Percentiles rank a stretch among this genome's conserved stretches.
These are phyloP conservation scores for Acanthamoeba triangularis DNA, from an alignment of 208 protist species.

Conservation along the genomic window DNA sequence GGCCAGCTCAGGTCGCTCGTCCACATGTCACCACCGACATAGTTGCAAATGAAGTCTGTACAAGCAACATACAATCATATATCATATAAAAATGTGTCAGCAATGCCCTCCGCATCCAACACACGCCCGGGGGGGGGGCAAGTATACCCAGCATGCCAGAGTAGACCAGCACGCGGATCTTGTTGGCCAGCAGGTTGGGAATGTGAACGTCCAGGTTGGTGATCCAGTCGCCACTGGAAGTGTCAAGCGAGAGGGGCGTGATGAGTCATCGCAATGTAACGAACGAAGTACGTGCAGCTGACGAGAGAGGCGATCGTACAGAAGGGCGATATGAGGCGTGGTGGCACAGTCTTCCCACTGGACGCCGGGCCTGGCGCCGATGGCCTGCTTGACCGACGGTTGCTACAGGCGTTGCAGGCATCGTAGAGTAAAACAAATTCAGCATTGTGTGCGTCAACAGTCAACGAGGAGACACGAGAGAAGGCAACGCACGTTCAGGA, in stretches of 20 bases:
- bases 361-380: background rate
- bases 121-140: too few species aligned
- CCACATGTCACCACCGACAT: constrained; percentile 66
- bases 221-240: constrained; percentile 46
- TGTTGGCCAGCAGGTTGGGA: constrained; percentile 64
- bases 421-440: background rate
- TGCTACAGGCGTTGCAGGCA: background rate
- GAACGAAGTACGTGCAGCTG: too few species aligned
- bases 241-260: background rate
- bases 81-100: background rate
- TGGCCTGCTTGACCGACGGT: constrained; percentile 42
- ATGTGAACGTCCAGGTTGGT: constrained; percentile 54
- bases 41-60: constrained; percentile 69
- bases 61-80: background rate
- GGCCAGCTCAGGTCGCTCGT: constrained; percentile 10
- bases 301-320: background rate
- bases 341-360: background rate
- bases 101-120: background rate
- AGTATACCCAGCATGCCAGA: constrained; percentile 15
- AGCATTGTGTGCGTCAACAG: too few species aligned
- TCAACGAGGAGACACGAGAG: background rate
- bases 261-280: background rate
- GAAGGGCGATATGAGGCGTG: background rate
- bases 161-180: constrained; percentile 31
- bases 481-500: constrained; percentile 5